These are phyloP conservation scores for Suhomyces bolitotheri DNA, from an alignment of 1,139 yeast genomes.

Conservation along the genomic window DNA sequence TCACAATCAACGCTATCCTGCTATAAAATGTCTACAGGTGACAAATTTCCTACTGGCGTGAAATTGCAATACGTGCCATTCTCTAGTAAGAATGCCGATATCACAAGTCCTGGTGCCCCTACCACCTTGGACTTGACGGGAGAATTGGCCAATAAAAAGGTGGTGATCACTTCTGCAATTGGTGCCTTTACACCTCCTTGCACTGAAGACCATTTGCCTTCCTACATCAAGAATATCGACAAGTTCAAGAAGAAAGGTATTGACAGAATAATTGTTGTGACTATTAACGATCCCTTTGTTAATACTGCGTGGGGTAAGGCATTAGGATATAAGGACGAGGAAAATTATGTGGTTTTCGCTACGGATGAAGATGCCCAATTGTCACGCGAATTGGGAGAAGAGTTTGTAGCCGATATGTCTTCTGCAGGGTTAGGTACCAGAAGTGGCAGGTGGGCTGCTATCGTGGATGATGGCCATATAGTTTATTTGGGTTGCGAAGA, in stretches of 20 bases:
- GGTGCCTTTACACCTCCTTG: constrained; percentile 77
- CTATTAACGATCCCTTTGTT: constrained; percentile 73
- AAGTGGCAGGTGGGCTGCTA: constrained; percentile 20
- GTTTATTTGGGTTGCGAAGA: constrained; percentile 55
- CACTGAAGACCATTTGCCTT: constrained; percentile 80
- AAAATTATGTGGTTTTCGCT: constrained; percentile 60
- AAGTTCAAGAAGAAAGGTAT: constrained; percentile 68
- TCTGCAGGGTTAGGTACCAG: constrained; percentile 28
- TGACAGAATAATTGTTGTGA: constrained; percentile 66
- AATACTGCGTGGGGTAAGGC: constrained; percentile 19
- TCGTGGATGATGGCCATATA: constrained; percentile 20
- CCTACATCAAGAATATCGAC: constrained; percentile 52
- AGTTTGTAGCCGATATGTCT: constrained; percentile 49
- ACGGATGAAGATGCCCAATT: constrained; percentile 69
- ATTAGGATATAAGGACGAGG: constrained; percentile 22
- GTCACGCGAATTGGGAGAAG: constrained; percentile 61
- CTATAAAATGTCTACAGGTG: constrained; percentile 2
- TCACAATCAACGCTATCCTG: background rate
- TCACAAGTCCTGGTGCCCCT: constrained; percentile 32
- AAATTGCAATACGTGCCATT: constrained; percentile 17
- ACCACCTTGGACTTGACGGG: constrained; percentile 49
- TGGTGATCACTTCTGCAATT: constrained; percentile 18
- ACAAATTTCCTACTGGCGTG: constrained; percentile 17
- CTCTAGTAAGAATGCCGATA: constrained; percentile 5
- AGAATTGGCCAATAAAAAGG: constrained; percentile 40